A percentile compares a stretch with the other conserved stretches of the same genome.
These are phyloP conservation scores for Colletotrichum simmondsii DNA, from an alignment of 2,329 filamentous ascomycete species.

Conservation along the genomic window DNA sequence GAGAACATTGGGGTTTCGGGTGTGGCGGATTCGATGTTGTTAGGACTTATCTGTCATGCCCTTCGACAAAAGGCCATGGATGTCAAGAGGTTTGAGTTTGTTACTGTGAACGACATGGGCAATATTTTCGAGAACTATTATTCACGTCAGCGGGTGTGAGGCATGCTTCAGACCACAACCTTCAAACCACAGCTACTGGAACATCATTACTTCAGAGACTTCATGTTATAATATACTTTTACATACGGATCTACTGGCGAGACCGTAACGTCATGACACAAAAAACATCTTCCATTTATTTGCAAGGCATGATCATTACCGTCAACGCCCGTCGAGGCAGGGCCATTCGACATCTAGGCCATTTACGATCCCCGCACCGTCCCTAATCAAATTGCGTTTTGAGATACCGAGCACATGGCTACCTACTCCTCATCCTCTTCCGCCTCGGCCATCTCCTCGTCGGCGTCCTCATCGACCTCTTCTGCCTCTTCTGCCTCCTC, in stretches of 20 bases:
- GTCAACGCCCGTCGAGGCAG: slow-evolving; percentile 36
- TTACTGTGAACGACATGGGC: not conserved
- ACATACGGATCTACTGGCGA: not conserved
- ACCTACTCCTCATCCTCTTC: slow-evolving; percentile 37
- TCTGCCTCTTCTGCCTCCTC: slow-evolving; percentile 35
- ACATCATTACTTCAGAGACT: not conserved
- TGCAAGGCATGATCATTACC: slow-evolving; percentile 38
- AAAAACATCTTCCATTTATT: slow-evolving; percentile 36
- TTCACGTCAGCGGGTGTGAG: not conserved
- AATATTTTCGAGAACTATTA: not conserved
- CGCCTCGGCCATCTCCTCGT: slow-evolving; percentile 36
- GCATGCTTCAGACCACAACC: not conserved
- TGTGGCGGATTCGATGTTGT: not conserved
- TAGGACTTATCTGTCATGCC: not conserved
- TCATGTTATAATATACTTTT: not conserved
- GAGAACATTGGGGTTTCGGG: too few species aligned
- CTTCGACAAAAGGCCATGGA: not conserved
- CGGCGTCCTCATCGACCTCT: slow-evolving; percentile 36
- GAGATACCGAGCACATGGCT: slow-evolving; percentile 10
- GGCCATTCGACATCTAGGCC: slow-evolving; percentile 35
- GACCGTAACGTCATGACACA: slow-evolving; percentile 11
- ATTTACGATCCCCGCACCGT: slow-evolving; percentile 32
- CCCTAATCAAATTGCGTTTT: slow-evolving; percentile 27
- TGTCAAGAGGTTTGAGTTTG: not conserved
- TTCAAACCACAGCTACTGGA: not conserved